These are phyloP conservation scores for Sambucus nigra DNA, from an alignment of 129 eudicot species.

Conservation along the genomic window DNA sequence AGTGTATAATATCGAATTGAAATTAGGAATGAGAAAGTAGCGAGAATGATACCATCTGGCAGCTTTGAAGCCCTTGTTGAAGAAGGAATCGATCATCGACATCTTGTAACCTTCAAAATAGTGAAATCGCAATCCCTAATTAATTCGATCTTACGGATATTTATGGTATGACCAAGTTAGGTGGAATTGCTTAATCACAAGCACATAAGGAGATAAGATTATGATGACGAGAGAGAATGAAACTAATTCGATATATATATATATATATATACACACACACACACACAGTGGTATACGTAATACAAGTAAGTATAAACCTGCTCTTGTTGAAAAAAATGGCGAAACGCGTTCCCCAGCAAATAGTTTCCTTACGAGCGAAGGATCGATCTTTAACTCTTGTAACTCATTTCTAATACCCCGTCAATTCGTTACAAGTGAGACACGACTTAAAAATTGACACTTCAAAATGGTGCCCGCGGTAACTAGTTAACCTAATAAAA, in stretches of 20 bases:
- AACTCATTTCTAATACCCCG: neutral
- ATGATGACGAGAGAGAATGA: neutral
- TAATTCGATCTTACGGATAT: constrained; percentile 10
- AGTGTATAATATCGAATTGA: neutral
- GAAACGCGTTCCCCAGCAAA: constrained; percentile 9
- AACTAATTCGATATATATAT: neutral
- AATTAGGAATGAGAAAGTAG: neutral
- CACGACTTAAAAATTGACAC: no score
- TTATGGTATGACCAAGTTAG: neutral
- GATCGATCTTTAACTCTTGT: neutral
- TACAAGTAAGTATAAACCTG: constrained; percentile 2
- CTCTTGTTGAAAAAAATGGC: constrained; percentile 24
- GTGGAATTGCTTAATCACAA: neutral
- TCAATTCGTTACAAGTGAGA: no score
- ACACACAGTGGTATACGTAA: no score
- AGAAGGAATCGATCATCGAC: constrained; percentile 81
- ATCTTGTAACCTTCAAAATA: constrained; percentile 8
- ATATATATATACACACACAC: neutral
- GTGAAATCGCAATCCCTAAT: constrained; percentile 4
- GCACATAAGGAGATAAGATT: neutral
- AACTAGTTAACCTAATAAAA: no score
- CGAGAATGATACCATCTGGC: constrained; percentile 48
- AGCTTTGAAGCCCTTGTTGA: constrained; percentile 66
- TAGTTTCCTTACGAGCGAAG: constrained; percentile 5
- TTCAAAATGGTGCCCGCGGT: no score